Conservation (phyloP, 208 protist species). For the Wallacemonas sp. region DNA sequence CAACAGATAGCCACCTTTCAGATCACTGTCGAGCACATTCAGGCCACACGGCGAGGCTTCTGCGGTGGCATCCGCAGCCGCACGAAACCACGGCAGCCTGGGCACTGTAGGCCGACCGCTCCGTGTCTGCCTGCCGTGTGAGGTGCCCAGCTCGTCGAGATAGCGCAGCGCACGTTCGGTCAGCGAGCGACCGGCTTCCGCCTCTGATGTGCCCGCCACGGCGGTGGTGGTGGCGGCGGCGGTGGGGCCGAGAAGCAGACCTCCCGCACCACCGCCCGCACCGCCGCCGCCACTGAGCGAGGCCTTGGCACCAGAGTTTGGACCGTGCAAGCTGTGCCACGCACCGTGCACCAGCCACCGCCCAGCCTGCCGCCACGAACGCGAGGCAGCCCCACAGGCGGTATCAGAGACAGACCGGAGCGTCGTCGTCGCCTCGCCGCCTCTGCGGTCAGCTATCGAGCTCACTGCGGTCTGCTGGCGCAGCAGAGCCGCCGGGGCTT, state of each 20-base stretch:
- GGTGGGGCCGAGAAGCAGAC: no score
- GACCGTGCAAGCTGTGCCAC: constrained; percentile 54
- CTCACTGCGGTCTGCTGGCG: neutral
- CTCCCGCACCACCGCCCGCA: neutral
- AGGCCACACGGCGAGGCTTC: constrained; percentile 52
- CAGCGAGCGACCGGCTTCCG: neutral
- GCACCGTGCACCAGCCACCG: constrained; percentile 7
- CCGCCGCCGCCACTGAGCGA: neutral
- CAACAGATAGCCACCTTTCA: constrained; percentile 68
- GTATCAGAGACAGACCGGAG: no score
- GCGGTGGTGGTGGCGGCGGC: neutral
- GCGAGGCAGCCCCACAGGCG: no score
- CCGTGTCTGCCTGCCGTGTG: no score
- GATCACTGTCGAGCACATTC: constrained; percentile 79
- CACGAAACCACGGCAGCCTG: constrained; percentile 6
- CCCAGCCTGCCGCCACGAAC: no score
- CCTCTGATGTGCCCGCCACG: neutral
- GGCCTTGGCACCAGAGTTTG: constrained; percentile 24
- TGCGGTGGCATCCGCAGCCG: neutral
- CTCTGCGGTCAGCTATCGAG: no score
- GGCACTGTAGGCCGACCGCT: neutral
- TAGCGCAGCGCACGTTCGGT: neutral
- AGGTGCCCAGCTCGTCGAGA: no score
- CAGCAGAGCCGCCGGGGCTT: neutral
- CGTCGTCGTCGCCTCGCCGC: no score